These are phyloP conservation scores for Quercus alba DNA, from an alignment of 306 rosid species.

Conservation along the genomic window DNA sequence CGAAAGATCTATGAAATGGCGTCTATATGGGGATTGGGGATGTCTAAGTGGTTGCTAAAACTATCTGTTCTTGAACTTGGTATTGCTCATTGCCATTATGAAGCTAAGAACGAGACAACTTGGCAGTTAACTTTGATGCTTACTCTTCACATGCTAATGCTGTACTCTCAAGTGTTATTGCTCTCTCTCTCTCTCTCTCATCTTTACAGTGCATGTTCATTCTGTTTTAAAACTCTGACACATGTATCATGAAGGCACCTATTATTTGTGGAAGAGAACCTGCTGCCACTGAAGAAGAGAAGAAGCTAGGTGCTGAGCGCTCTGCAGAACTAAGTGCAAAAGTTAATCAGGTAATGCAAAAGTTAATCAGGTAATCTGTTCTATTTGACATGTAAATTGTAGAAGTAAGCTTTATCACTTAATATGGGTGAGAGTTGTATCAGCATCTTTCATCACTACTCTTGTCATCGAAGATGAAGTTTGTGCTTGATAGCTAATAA, in stretches of 20 bases:
- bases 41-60: neutral
- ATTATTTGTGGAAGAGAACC: constrained; percentile 98
- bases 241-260: constrained; percentile 58
- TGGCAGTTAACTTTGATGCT: neutral
- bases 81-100: neutral
- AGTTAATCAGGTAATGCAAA: constrained; percentile 77
- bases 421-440: constrained; percentile 9
- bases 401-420: constrained; percentile 3
- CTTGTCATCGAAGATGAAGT: constrained; percentile 13
- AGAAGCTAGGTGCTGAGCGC: constrained; percentile 80
- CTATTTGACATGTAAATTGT: neutral
- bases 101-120: neutral
- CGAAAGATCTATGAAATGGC: too few relatives aligned
- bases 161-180: neutral
- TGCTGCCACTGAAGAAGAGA: constrained; percentile 67
- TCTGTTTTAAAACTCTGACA: constrained; percentile 27
- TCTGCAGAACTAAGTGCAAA: constrained; percentile 76
- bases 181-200: neutral
- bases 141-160: neutral
- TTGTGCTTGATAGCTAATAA: constrained; percentile 9
- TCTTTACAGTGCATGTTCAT: neutral
- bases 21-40: neutral
- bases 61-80: neutral
- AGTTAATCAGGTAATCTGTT: constrained; percentile 69
- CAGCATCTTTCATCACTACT: constrained; percentile 18